Evolutionary conservation across 495 filamentous ascomycete species (phyloP), one percentile per base, ranked within the genome.

Genomic region (Penicillium daleae): DNA sequence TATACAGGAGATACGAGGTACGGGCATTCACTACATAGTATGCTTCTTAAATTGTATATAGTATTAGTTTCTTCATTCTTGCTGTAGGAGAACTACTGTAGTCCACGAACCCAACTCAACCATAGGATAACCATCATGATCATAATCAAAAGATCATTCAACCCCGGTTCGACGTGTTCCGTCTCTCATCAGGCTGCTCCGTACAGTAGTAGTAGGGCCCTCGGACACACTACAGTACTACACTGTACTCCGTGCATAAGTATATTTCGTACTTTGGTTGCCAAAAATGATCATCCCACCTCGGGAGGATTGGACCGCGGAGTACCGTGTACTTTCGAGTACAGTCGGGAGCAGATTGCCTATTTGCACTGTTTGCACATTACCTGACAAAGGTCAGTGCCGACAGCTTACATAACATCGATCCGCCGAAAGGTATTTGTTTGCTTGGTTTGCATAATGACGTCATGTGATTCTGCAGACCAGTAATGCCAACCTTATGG

Each of bases 371-470:
- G 63, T 66, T 70, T 67, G 60, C 42, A 31, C 15, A n/a, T n/a
- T n/a, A n/a, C n/a, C n/a, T n/a, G n/a, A n/a, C n/a, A n/a, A n/a
- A n/a, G n/a, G n/a, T n/a, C n/a, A n/a, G n/a, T n/a, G n/a, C n/a
- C n/a, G n/a, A n/a, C n/a, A 6, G 12, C n/a, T 61, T 53, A 26
- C 27, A 46, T 46, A 46, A 46, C 13, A 12, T 46, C 3, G 19
- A 44, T 21, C n/a, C 0, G 6, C 37, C n/a, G 4, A 6, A 13
- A 42, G 17, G 10, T 32, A 6, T 2, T 24, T 27, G 44, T 62
- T 64, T 64, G 39, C 49, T 17, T 15, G 10, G 60, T 60, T 69
- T 66, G 60, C 60, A 57, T n/a, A 19, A 68, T 69, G 64, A 65
- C 66, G 66, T 33, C 63, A 63, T 66, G 3, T 12, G 27, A 53